Evolutionary conservation across 306 rosid species (phyloP).

Genomic region (Lathyrus tuberosus): DNA sequence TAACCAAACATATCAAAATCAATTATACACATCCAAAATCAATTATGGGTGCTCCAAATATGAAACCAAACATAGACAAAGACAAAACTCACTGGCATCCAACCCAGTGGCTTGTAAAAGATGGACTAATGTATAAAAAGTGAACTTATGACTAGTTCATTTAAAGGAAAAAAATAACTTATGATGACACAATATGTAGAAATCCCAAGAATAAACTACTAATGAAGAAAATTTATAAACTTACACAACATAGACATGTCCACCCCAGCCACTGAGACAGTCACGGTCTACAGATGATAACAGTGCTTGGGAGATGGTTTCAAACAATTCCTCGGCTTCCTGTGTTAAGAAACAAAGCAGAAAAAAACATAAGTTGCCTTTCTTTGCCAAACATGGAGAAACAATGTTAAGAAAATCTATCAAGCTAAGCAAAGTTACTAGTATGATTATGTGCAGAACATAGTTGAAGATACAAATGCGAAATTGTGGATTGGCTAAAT

Average conservation of each 20-base stretch:
- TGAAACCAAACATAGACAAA: too few species aligned
- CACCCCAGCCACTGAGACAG: conserved; percentile 99
- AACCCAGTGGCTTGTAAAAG: conserved; percentile 14
- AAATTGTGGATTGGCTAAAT: not conserved
- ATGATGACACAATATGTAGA: conserved; percentile 2
- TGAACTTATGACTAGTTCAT: not conserved
- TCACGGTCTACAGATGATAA: conserved; percentile 97
- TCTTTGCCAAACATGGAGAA: conserved; percentile 5
- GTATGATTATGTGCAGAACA: conserved; percentile 7
- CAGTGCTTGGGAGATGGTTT: conserved; percentile 93
- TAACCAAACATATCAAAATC: too few species aligned
- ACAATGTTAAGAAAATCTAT: not conserved
- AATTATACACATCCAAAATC: too few species aligned
- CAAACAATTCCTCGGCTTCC: conserved; percentile 97
- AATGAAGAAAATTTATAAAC: conserved; percentile 37
- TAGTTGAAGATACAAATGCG: conserved; percentile 10
- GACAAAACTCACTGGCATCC: not conserved
- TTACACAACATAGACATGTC: conserved; percentile 96
- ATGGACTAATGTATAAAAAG: conserved; percentile 2
- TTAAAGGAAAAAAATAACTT: conserved; percentile 21
- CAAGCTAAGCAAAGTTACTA: not conserved
- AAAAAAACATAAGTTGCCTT: conserved; percentile 1
- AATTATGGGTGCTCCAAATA: too few species aligned
- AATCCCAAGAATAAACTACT: not conserved
- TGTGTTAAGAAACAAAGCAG: conserved; percentile 43